Percentiles rank a stretch among this genome's conserved stretches.
phyloP scores from a whole-genome alignment of 2,329 filamentous ascomycete species.

The Aspergillus jensenii region DNA sequence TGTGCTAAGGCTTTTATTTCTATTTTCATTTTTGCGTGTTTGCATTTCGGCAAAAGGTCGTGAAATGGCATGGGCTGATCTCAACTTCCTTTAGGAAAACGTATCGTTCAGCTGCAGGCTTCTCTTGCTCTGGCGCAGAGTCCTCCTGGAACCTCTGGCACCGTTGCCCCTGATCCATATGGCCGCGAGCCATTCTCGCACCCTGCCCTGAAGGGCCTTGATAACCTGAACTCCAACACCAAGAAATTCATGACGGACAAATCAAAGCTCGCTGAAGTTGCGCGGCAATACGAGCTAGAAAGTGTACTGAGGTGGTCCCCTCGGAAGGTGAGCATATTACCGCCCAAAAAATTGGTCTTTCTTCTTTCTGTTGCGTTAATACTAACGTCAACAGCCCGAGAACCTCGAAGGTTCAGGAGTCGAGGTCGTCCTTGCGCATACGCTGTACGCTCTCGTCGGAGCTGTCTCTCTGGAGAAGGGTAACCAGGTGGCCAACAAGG shows the following conservation, averaged over 20 bases:
- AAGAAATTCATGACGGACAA: conserved; percentile 64
- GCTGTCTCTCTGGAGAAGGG: conserved; percentile 88
- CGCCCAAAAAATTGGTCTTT: conserved; percentile 2
- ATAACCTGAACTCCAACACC: conserved; percentile 65
- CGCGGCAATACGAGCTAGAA: conserved; percentile 67
- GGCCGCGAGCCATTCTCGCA: conserved; percentile 68
- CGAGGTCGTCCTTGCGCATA: conserved; percentile 71
- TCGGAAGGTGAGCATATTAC: conserved; percentile 61
- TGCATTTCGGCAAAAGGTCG: not conserved
- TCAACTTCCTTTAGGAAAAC: conserved; percentile 51
- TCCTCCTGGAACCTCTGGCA: conserved; percentile 35
- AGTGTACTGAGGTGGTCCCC: conserved; percentile 88
- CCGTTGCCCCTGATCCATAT: conserved; percentile 47
- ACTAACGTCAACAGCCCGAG: conserved; percentile 49
- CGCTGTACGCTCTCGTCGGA: conserved; percentile 82
- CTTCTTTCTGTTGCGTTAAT: conserved; percentile 2
- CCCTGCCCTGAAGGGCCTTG: conserved; percentile 68
- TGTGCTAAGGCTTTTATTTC: not conserved
- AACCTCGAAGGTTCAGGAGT: conserved; percentile 72
- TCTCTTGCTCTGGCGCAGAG: conserved; percentile 61
- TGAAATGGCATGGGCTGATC: not conserved
- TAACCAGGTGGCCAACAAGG: conserved; percentile 69
- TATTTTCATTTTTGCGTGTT: not conserved
- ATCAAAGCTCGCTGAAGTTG: conserved; percentile 66
- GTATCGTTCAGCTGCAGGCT: conserved; percentile 63